These are phyloP conservation scores for Fraxinus xanthoxyloides DNA, from an alignment of 305 asterid species.

Conservation along the genomic window DNA sequence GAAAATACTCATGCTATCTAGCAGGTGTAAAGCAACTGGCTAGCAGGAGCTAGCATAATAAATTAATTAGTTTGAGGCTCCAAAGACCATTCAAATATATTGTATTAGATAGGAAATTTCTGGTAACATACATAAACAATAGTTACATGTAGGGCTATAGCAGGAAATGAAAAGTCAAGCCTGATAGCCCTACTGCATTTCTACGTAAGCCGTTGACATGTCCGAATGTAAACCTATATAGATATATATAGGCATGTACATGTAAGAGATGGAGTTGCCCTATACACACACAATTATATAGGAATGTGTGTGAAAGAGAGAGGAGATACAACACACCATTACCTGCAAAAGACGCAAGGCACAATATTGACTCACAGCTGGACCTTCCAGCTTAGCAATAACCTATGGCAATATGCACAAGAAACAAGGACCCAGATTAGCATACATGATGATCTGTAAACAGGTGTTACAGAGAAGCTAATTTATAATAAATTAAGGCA, in stretches of 20 bases:
- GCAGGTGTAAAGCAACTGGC: background rate
- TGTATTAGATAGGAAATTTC: background rate
- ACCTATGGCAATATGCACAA: constrained; percentile 54
- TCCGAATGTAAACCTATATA: background rate
- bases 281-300: background rate
- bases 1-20: background rate
- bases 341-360: constrained; percentile 96
- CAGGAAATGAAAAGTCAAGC: background rate
- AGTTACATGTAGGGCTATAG: background rate
- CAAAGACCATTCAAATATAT: background rate
- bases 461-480: constrained; percentile 13
- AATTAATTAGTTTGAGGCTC: background rate
- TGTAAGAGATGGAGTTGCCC: constrained; percentile 3
- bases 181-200: background rate
- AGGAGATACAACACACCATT: constrained; percentile 25
- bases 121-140: background rate
- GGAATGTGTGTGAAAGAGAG: constrained; percentile 2
- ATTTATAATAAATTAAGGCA: background rate
- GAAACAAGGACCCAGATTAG: constrained; percentile 27
- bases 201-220: background rate
- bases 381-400: constrained; percentile 97
- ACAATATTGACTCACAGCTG: constrained; percentile 92
- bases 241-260: background rate
- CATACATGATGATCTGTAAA: constrained; percentile 14
- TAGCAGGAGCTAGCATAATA: background rate